A percentile compares a stretch with the other conserved stretches of the same genome.
Evolutionary conservation across 345 rosid species (phyloP).

Genomic region (Crucihimalaya himalaica): DNA sequence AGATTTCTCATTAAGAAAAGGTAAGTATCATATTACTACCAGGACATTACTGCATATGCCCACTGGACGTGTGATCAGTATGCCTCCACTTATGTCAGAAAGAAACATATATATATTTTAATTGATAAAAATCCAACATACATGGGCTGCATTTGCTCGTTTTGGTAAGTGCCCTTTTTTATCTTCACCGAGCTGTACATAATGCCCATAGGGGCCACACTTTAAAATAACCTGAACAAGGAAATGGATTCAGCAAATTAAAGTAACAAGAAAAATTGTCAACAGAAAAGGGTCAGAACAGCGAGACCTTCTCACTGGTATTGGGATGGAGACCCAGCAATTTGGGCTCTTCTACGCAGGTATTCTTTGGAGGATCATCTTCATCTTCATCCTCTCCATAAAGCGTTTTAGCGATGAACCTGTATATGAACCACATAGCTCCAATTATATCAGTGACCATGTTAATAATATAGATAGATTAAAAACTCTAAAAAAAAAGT

Average conservation of each 20-base stretch:
- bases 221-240: slow-evolving; percentile 71
- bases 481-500: background rate
- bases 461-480: background rate
- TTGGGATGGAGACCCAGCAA: slow-evolving; percentile 77
- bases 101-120: background rate
- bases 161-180: slow-evolving; percentile 70
- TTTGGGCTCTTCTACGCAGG: slow-evolving; percentile 74
- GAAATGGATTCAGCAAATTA: slow-evolving; percentile 19
- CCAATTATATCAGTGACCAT: slow-evolving; percentile 11
- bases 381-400: slow-evolving; percentile 83
- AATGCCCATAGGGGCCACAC: slow-evolving; percentile 91
- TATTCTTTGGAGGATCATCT: slow-evolving; percentile 49
- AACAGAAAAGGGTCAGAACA: slow-evolving; percentile 26
- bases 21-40: background rate
- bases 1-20: slow-evolving; percentile 4
- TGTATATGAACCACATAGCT: slow-evolving; percentile 39
- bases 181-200: slow-evolving; percentile 95
- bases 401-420: slow-evolving; percentile 88
- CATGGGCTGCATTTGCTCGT: slow-evolving; percentile 79
- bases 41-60: slow-evolving; percentile 1
- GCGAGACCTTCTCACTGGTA: slow-evolving; percentile 82
- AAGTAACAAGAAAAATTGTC: background rate
- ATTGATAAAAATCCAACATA: slow-evolving; percentile 41
- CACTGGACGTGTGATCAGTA: slow-evolving; percentile 15
- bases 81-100: slow-evolving; percentile 16